Evolutionary conservation across 345 rosid species (phyloP).

Genomic region (Syzygium aromaticum): DNA sequence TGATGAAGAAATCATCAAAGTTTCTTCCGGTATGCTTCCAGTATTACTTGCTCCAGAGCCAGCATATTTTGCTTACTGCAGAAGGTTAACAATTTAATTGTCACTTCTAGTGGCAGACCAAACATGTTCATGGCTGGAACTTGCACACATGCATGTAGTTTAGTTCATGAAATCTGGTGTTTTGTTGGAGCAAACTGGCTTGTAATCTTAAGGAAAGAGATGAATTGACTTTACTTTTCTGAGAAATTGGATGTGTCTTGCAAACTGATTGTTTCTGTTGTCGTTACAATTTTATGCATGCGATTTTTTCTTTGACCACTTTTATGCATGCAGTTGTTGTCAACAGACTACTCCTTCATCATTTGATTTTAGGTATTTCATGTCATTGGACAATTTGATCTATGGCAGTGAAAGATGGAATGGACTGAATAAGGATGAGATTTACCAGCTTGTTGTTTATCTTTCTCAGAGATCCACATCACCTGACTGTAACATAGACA

Average conservation of each 20-base stretch:
- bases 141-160: background rate
- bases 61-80: background rate
- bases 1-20: conserved; percentile 93
- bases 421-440: background rate
- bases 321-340: background rate
- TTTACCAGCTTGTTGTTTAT: background rate
- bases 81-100: background rate
- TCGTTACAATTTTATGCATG: background rate
- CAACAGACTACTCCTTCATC: background rate
- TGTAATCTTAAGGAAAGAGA: background rate
- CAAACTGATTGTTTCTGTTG: background rate
- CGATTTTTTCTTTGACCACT: background rate
- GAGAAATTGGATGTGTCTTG: background rate
- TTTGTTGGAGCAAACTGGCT: background rate
- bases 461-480: background rate
- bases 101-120: background rate
- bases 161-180: background rate
- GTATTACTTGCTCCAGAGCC: background rate
- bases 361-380: background rate
- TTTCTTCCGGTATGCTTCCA: conserved; percentile 69
- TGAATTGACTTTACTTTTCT: background rate
- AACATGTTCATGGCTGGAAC: background rate
- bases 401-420: background rate
- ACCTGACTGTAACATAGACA: background rate
- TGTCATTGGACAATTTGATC: background rate